Base-by-base conservation (phyloP, 1,139 yeast species). In the Pichia sp. region DNA sequence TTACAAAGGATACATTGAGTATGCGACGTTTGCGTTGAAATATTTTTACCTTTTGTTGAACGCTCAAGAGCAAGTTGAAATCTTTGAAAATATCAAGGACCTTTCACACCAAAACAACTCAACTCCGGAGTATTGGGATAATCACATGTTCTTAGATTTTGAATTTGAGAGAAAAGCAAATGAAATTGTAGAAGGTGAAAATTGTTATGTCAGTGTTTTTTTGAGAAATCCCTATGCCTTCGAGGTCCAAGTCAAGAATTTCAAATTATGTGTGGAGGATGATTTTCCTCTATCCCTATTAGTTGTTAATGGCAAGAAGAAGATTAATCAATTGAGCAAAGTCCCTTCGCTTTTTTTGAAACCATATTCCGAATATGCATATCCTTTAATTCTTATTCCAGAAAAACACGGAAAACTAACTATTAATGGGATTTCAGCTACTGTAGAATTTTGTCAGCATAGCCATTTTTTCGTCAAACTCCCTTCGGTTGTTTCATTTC, bases 141-240 rank as follows among this genome's bases (percentile, higher is more conserved):
- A 35, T 5, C 36, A 46, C 4, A 10, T 60, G 5, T 38, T 58
- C 6, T 44, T 48, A 16, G 44, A 49, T 29, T 40, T 60, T 27
- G 55, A 53, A 8, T 42, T 58, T n/a, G 59, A 29, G 56, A 55
- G 40, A 47, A 65, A 38, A 59, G 64, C 52, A 58, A 65, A 29
- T 54, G 66, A 48, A 16, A 38, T 81, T 16, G 75, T 81, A 2
- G 73, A 72, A 49, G 80, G 76, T 43, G 87, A 82, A 43, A 62
- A 69, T 10, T 72, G 73, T 33, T 79, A 74, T 51, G 64, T 83
- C 32, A 62, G 68, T 26, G 66, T 86, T 1, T 67, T 71, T 3
- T 57, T 92, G 8, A 92, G 85, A 56, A 92, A 92, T 57, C 95
- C 96, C 2, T 87, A 79, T 64, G 75, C 78, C 9, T 87, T 86